phyloP scores from a whole-genome alignment of 1,284 basidiomycete species.

The Mycocalia duriaeana region DNA sequence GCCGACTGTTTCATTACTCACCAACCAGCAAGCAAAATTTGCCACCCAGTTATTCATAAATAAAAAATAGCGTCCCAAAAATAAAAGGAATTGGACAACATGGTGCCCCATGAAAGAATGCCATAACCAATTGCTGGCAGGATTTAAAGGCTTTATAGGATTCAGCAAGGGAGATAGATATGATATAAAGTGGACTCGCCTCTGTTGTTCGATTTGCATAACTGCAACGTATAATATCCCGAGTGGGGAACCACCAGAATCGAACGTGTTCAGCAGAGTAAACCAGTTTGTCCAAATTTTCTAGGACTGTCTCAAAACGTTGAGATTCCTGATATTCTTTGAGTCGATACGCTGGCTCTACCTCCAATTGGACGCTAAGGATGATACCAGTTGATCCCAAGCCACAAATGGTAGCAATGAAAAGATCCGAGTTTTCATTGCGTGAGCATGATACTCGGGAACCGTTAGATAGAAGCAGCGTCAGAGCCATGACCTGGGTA shows the following conservation, averaged over 20 bases:
- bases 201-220: constrained; percentile 73
- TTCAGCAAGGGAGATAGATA: constrained; percentile 6
- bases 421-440: constrained; percentile 67
- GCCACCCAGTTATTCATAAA: constrained; percentile 51
- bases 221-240: constrained; percentile 70
- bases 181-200: constrained; percentile 39
- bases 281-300: constrained; percentile 53
- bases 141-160: constrained; percentile 37
- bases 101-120: constrained; percentile 69
- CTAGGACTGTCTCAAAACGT: constrained; percentile 60
- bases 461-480: constrained; percentile 72
- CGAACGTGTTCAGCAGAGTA: constrained; percentile 79
- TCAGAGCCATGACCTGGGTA: constrained; percentile 73
- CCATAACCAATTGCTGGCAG: constrained; percentile 62
- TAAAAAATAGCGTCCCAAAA: constrained; percentile 58
- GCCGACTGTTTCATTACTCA: constrained; percentile 39
- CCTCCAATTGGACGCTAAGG: constrained; percentile 71
- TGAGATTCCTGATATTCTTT: constrained; percentile 72
- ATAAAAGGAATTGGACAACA: constrained; percentile 76
- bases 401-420: constrained; percentile 89
- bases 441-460: constrained; percentile 66
- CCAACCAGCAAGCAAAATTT: constrained; percentile 60
- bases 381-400: constrained; percentile 93
- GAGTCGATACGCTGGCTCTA: constrained; percentile 82
- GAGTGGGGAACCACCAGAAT: constrained; percentile 94